phyloP scores from a whole-genome alignment of 805 yeast genomes.

The Lachancea kluyveri region DNA sequence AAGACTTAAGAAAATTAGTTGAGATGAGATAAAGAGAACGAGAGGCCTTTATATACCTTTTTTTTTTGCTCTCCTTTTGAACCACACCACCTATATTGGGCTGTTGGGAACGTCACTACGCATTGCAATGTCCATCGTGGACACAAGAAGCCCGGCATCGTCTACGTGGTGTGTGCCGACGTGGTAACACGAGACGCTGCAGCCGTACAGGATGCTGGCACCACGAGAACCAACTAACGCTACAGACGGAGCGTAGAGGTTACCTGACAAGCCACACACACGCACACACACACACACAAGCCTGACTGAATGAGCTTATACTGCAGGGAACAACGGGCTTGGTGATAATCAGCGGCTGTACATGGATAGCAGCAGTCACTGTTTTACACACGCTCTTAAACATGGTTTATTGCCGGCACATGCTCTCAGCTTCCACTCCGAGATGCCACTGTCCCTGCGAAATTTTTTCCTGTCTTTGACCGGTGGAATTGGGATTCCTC shows the following conservation, averaged over 20 bases:
- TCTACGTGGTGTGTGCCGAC: not conserved
- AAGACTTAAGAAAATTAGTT: constrained; percentile 3
- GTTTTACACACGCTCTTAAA: too few relatives aligned
- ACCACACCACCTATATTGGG: not conserved
- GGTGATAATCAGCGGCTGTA: too few relatives aligned
- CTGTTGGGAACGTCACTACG: too few relatives aligned
- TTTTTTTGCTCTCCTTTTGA: constrained; percentile 1
- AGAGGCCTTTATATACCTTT: not conserved
- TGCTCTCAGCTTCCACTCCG: not conserved
- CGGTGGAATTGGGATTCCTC: not conserved
- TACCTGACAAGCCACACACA: too few relatives aligned
- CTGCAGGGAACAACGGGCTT: too few relatives aligned
- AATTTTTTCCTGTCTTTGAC: not conserved
- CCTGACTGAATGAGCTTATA: not conserved
- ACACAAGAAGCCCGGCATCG: constrained; percentile 2
- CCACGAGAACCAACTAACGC: too few relatives aligned
- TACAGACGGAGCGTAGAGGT: too few relatives aligned
- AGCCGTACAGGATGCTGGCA: too few relatives aligned
- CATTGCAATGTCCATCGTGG: not conserved
- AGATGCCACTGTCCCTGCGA: not conserved
- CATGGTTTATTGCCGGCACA: too few relatives aligned
- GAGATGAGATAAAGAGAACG: too few relatives aligned
- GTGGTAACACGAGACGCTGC: constrained; percentile 2
- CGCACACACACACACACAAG: not conserved
- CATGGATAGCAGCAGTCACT: too few relatives aligned